Evolutionary conservation across 163 green algal species (phyloP).

Genomic region (Volvox carteri): DNA sequence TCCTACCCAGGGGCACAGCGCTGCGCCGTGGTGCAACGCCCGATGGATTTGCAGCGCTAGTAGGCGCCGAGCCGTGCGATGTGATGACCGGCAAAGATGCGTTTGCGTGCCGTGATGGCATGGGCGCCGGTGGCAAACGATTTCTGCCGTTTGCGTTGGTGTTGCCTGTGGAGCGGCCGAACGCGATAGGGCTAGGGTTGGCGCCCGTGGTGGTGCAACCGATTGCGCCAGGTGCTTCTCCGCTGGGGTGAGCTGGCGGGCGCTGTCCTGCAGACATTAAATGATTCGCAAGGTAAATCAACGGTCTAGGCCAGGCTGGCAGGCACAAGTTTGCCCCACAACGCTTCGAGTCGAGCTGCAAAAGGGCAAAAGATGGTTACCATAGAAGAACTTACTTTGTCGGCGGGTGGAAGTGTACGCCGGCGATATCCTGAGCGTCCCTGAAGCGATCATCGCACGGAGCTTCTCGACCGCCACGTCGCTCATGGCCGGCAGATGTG

Average conservation of each 20-base stretch:
- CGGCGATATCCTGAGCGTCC: not conserved
- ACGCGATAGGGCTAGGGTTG: constrained; percentile 27
- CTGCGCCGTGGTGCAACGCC: not conserved
- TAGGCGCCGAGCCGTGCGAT: not conserved
- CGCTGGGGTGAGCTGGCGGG: not conserved
- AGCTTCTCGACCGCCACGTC: constrained; percentile 44
- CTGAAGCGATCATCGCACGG: not conserved
- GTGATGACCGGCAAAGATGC: constrained; percentile 7
- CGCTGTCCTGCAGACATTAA: not conserved
- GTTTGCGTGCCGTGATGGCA: not conserved
- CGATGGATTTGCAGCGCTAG: not conserved
- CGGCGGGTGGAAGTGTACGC: not conserved
- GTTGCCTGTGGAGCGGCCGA: constrained; percentile 23
- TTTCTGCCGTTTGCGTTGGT: not conserved
- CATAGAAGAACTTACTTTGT: not conserved
- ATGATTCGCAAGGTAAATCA: not conserved
- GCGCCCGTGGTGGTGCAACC: not conserved
- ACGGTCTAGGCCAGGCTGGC: not conserved
- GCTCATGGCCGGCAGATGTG: constrained; percentile 57
- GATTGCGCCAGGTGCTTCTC: not conserved
- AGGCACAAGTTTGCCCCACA: not conserved
- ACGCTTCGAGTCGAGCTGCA: not conserved
- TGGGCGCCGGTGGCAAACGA: not conserved
- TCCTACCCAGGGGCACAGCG: not conserved
- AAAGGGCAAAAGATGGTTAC: too few relatives aligned